These are phyloP conservation scores for Talaromyces adpressus DNA, from an alignment of 495 filamentous ascomycete genomes.

Conservation along the genomic window DNA sequence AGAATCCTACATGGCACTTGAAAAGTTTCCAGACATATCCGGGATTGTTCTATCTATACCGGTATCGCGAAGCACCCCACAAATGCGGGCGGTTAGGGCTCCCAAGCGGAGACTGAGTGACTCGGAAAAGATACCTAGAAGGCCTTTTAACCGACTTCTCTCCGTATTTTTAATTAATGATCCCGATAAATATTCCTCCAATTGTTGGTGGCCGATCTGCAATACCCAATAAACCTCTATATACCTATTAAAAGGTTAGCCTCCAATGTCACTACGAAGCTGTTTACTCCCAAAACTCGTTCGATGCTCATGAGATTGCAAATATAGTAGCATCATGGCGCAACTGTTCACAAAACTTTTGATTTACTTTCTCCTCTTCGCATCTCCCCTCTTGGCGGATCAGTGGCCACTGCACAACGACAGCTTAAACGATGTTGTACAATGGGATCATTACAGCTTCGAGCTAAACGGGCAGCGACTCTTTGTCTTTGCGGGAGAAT, in stretches of 20 bases:
- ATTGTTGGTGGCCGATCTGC: neutral
- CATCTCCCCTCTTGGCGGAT: constrained; percentile 1
- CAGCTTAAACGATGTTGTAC: constrained; percentile 41
- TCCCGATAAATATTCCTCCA: neutral
- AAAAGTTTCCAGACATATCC: neutral
- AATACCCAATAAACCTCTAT: neutral
- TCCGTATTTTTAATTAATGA: neutral
- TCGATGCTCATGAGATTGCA: neutral
- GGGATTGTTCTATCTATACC: too few species aligned
- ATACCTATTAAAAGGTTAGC: neutral
- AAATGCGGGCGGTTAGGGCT: neutral
- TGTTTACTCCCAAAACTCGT: neutral
- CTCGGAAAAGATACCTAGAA: neutral
- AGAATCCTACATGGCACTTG: neutral
- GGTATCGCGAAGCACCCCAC: neutral
- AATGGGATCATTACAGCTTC: constrained; percentile 56
- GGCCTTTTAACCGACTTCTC: neutral
- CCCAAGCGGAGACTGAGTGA: neutral
- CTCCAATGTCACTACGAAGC: neutral
- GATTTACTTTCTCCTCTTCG: neutral
- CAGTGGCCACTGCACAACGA: constrained; percentile 46
- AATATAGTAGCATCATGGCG: neutral
- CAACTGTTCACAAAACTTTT: neutral
- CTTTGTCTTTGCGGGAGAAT: constrained; percentile 54
- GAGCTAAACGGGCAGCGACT: constrained; percentile 46